Percentiles rank a stretch among this genome's conserved stretches.
Conservation (phyloP, 202 grass and related monocot genomes). For the Panicum virgatum region DNA sequence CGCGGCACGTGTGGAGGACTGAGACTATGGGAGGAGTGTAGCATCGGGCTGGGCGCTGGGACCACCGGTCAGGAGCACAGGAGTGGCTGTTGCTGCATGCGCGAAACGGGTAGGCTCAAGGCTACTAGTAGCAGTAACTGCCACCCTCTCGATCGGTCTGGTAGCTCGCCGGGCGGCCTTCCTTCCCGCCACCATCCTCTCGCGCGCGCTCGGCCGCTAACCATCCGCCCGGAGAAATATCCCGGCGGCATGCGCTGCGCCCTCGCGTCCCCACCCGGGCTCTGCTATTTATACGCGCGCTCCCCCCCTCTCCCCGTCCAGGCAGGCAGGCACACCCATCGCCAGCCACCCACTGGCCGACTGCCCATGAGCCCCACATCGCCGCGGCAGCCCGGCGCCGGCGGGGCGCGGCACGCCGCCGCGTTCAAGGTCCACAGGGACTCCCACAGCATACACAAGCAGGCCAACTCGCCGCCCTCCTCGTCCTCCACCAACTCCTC, state of each 20-base stretch:
- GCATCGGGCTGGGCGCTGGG: not conserved
- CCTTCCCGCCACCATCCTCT: slow-evolving; percentile 21
- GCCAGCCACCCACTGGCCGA: slow-evolving; percentile 1
- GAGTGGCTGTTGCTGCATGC: too few species aligned
- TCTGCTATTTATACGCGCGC: slow-evolving; percentile 31
- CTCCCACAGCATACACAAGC: slow-evolving; percentile 62
- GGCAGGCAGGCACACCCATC: not conserved
- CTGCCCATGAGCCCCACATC: slow-evolving; percentile 38
- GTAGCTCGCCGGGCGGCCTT: not conserved
- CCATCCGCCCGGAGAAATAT: slow-evolving; percentile 34
- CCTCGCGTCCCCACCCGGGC: not conserved
- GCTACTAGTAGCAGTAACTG: not conserved
- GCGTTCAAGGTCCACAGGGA: slow-evolving; percentile 49
- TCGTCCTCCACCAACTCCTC: slow-evolving; percentile 42
- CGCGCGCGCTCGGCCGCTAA: slow-evolving; percentile 15
- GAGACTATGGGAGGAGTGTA: not conserved
- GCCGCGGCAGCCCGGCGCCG: slow-evolving; percentile 33
- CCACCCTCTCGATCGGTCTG: not conserved
- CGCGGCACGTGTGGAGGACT: not conserved
- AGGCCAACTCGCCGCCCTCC: slow-evolving; percentile 11
- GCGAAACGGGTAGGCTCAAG: too few species aligned
- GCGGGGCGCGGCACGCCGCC: slow-evolving; percentile 14
- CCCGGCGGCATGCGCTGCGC: not conserved
- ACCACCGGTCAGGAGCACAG: too few species aligned
- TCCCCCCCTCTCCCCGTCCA: slow-evolving; percentile 22